These are phyloP conservation scores for Colletotrichum euphorbiae DNA, from an alignment of 2,329 filamentous ascomycete genomes.

Conservation along the genomic window DNA sequence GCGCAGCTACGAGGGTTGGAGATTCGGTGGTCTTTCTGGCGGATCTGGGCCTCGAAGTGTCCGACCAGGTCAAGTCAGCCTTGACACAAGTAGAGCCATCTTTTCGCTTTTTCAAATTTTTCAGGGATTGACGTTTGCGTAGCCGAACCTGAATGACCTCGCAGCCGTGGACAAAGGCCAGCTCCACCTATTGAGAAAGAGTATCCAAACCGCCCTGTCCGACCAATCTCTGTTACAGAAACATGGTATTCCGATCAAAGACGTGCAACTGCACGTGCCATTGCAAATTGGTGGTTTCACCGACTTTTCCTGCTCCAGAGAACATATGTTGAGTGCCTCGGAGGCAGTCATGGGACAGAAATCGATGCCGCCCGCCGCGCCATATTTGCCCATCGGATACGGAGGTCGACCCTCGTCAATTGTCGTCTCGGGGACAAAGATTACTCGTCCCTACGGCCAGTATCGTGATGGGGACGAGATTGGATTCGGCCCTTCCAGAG, in stretches of 20 bases:
- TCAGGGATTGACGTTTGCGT: conserved; percentile 45
- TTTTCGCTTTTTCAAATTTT: conserved; percentile 33
- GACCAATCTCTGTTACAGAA: conserved; percentile 5
- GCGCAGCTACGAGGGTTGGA: conserved; percentile 62
- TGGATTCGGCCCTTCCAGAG: conserved; percentile 47
- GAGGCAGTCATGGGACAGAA: conserved; percentile 53
- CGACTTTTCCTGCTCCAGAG: conserved; percentile 66
- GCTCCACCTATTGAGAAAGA: conserved; percentile 53
- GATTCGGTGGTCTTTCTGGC: conserved; percentile 65
- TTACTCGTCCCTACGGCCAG: conserved; percentile 61
- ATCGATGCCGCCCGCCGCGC: conserved; percentile 57
- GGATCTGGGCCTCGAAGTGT: conserved; percentile 49
- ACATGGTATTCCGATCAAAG: conserved; percentile 35
- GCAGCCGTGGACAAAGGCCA: conserved; percentile 56
- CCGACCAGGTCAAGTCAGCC: conserved; percentile 13
- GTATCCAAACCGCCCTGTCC: conserved; percentile 51
- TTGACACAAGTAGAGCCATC: conserved; percentile 3
- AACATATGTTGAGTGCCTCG: conserved; percentile 64
- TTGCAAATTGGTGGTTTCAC: conserved; percentile 65
- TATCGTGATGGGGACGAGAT: conserved; percentile 43
- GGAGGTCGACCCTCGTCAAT: conserved; percentile 66
- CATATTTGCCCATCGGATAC: conserved; percentile 64
- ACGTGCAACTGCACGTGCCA: conserved; percentile 61
- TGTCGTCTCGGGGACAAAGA: conserved; percentile 59
- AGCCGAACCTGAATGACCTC: conserved; percentile 60